A percentile compares a stretch with the other conserved stretches of the same genome.
These are phyloP conservation scores for Wilcoxina mikolae DNA, from an alignment of 495 filamentous ascomycete genomes.

Conservation along the genomic window DNA sequence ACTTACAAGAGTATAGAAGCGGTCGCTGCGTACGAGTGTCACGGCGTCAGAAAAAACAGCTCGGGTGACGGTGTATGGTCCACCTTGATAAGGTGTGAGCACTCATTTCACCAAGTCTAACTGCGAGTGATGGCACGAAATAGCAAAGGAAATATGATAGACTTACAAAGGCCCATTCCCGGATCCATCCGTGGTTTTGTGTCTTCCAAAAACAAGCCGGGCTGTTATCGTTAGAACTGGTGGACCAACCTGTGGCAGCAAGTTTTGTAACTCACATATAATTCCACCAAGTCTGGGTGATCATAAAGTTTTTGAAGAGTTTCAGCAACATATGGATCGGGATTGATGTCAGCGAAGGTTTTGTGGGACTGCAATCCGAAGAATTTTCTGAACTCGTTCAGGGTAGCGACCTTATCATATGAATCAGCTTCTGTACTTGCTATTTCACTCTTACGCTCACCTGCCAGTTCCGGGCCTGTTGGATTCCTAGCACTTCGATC, in stretches of 20 bases:
- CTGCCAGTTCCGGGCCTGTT: conserved; percentile 46
- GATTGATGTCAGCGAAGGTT: conserved; percentile 49
- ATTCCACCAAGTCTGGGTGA: conserved; percentile 48
- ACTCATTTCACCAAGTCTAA: no score
- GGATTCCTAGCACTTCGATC: conserved; percentile 47
- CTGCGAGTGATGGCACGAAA: not conserved
- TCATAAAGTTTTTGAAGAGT: conserved; percentile 40
- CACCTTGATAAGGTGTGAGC: not conserved
- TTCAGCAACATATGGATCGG: conserved; percentile 41
- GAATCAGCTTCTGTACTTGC: no score
- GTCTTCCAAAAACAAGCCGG: conserved; percentile 43
- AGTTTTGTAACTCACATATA: no score
- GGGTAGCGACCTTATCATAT: no score
- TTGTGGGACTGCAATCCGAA: conserved; percentile 43
- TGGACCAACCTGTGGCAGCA: no score
- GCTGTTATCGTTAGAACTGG: no score
- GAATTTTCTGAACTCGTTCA: conserved; percentile 34
- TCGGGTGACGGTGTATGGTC: conserved; percentile 53
- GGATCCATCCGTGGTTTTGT: conserved; percentile 33
- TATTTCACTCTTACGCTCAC: no score
- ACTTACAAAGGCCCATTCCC: conserved; percentile 15
- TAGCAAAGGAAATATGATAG: not conserved
- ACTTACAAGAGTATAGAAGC: not conserved
- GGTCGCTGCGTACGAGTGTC: conserved; percentile 51
- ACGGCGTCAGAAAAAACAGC: conserved; percentile 74